Conservation (phyloP, 2,329 filamentous ascomycete genomes). For the Exophiala dermatitidis region DNA sequence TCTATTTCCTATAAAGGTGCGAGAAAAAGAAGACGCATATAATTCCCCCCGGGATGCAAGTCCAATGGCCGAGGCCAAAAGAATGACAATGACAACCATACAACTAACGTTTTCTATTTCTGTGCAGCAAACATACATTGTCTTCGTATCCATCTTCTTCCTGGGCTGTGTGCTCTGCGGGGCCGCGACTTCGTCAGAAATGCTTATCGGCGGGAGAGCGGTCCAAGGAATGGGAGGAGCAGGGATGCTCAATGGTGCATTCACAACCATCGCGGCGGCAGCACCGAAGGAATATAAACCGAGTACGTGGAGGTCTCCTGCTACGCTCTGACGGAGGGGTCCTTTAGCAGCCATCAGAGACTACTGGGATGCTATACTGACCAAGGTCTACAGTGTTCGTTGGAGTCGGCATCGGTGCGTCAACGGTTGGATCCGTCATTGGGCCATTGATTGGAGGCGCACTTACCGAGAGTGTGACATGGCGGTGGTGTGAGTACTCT, state of each 20-base stretch:
- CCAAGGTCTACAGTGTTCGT: slow-evolving; percentile 28
- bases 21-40: not conserved
- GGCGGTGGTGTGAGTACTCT: slow-evolving; percentile 28
- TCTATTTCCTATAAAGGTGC: slow-evolving; percentile 34
- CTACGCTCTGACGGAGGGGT: too few species aligned
- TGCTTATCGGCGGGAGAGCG: slow-evolving; percentile 32
- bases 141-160: slow-evolving; percentile 30
- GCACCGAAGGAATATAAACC: slow-evolving; percentile 32
- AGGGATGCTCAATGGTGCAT: slow-evolving; percentile 37
- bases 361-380: not conserved
- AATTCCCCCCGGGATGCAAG: not conserved
- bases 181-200: slow-evolving; percentile 28
- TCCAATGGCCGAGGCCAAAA: too few species aligned
- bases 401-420: slow-evolving; percentile 30
- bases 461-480: slow-evolving; percentile 33
- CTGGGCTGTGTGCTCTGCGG: slow-evolving; percentile 30
- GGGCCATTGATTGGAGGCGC: slow-evolving; percentile 41
- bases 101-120: too few species aligned
- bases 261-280: slow-evolving; percentile 34
- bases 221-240: slow-evolving; percentile 32
- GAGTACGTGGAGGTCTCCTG: not conserved
- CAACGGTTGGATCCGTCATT: slow-evolving; percentile 35
- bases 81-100: not conserved
- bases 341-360: not conserved
- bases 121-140: slow-evolving; percentile 28